Percentiles rank a stretch among this genome's conserved stretches.
These are phyloP conservation scores for Botryosphaeria dothidea DNA, from an alignment of 2,329 filamentous ascomycete species.

Conservation along the genomic window DNA sequence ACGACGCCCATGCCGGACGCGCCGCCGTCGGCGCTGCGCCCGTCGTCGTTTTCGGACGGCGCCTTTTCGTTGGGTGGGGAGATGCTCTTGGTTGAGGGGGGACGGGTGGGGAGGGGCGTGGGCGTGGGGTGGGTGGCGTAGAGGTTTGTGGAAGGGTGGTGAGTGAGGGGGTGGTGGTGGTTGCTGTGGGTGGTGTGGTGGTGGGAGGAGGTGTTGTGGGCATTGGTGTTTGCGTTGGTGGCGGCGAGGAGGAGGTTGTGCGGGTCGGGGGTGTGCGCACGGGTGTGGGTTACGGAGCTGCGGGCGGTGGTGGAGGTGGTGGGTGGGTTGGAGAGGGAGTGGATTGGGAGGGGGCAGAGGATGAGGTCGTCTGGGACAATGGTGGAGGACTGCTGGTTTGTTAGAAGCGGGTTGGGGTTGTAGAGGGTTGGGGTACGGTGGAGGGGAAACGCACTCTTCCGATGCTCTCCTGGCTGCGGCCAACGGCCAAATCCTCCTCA, in stretches of 20 bases:
- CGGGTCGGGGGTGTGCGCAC: background rate
- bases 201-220: constrained; percentile 10
- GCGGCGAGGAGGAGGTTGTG: background rate
- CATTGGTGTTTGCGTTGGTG: background rate
- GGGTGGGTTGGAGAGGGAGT: background rate
- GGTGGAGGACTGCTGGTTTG: background rate
- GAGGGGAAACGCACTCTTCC: constrained; percentile 21
- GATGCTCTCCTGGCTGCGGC: constrained; percentile 26
- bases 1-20: background rate
- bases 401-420: background rate
- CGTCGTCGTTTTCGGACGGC: background rate
- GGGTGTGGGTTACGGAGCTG: background rate
- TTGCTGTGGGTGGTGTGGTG: background rate
- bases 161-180: background rate
- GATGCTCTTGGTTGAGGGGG: constrained; percentile 4
- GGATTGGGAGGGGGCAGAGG: background rate
- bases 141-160: background rate
- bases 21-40: background rate
- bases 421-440: no score
- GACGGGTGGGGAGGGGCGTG: background rate
- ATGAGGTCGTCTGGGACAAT: background rate
- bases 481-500: constrained; percentile 31
- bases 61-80: background rate
- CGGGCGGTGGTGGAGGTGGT: background rate
- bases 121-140: constrained; percentile 22